phyloP scores from a whole-genome alignment of 805 yeast genomes.

The Yamadazyma endophytica region DNA sequence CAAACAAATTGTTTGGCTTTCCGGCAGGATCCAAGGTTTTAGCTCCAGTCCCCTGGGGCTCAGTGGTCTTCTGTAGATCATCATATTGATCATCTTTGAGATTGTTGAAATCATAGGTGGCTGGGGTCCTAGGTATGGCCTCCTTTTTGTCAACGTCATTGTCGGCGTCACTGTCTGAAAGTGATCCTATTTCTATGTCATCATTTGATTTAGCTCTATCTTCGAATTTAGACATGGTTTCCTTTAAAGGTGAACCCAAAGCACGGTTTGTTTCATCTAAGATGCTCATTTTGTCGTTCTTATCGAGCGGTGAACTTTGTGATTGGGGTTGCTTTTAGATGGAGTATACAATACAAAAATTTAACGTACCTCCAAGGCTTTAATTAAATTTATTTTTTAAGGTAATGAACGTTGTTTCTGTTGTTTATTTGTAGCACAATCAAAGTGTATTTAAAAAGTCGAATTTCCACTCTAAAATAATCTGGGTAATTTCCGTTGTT shows the following conservation, averaged over 20 bases:
- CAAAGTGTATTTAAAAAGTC: too few species aligned
- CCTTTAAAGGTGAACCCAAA: conserved; percentile 12
- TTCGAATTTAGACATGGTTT: conserved; percentile 9
- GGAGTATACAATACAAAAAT: too few species aligned
- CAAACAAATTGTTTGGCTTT: background rate
- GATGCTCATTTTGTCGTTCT: conserved; percentile 3
- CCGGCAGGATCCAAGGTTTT: background rate
- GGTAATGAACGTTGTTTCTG: too few species aligned
- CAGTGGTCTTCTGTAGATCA: conserved; percentile 1
- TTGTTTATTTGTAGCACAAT: too few species aligned
- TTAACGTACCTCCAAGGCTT: too few species aligned
- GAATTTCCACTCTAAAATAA: too few species aligned
- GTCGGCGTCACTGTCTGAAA: conserved; percentile 4
- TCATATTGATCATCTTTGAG: conserved; percentile 8
- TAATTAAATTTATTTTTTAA: too few species aligned
- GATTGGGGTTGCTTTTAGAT: too few species aligned
- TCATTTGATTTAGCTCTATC: conserved; percentile 1
- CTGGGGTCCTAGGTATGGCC: conserved; percentile 22
- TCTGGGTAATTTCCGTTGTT: too few species aligned
- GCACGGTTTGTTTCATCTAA: background rate
- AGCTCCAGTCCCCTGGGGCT: too few species aligned
- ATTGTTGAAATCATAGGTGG: conserved; percentile 18
- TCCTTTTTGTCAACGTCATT: background rate
- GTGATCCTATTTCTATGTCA: conserved; percentile 4
- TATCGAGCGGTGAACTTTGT: too few species aligned